Percentiles rank a stretch among this genome's conserved stretches.
Conservation (phyloP, 768 basidiomycete species). For the Tubosaeta sp. region DNA sequence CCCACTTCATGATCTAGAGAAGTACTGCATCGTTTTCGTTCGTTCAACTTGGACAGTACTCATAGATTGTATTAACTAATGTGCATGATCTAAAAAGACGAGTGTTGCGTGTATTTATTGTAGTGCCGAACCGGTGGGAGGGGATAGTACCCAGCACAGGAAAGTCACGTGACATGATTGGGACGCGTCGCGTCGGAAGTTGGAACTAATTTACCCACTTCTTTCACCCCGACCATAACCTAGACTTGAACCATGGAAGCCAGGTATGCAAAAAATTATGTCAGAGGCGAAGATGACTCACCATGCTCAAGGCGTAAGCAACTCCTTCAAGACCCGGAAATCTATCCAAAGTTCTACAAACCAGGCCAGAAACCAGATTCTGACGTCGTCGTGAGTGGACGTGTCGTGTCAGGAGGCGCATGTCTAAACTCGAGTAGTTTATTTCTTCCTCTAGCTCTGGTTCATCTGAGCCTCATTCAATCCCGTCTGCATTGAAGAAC, state of each 20-base stretch:
- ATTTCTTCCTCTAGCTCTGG: slow-evolving; percentile 23
- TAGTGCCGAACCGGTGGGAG: too few species aligned
- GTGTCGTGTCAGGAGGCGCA: not conserved
- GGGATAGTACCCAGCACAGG: too few species aligned
- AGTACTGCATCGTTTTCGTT: too few species aligned
- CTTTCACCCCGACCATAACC: slow-evolving; percentile 4
- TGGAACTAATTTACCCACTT: not conserved
- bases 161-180: slow-evolving; percentile 11
- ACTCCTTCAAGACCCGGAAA: slow-evolving; percentile 19
- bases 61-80: too few species aligned
- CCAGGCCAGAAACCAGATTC: slow-evolving; percentile 14
- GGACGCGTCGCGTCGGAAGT: slow-evolving; percentile 21
- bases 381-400: slow-evolving; percentile 22
- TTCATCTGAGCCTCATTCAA: slow-evolving; percentile 19
- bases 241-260: slow-evolving; percentile 21
- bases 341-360: slow-evolving; percentile 30
- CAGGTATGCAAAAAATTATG: slow-evolving; percentile 10
- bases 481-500: slow-evolving; percentile 5
- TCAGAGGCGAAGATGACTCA: not conserved
- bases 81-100: too few species aligned
- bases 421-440: slow-evolving; percentile 12
- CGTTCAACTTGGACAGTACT: too few species aligned
- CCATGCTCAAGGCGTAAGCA: slow-evolving; percentile 22
- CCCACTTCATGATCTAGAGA: too few species aligned
- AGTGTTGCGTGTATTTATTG: too few species aligned